Evolutionary conservation across 768 basidiomycete genomes (phyloP), one percentile per base, ranked within the genome.

Genomic region (Macrolepiota albuminosa): DNA sequence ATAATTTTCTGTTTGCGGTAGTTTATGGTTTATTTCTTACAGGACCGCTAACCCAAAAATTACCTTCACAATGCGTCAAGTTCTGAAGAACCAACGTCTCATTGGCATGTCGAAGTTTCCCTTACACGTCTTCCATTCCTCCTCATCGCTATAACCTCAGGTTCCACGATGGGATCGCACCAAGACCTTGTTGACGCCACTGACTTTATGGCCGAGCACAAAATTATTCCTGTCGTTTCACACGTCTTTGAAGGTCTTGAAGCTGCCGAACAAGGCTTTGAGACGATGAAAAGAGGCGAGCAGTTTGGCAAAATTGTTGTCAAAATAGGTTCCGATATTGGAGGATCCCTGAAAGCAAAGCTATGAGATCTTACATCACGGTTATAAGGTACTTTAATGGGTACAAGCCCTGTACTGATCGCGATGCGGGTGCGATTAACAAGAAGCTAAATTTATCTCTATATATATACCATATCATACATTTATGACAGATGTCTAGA

Each of bases 91-190:
- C 65, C 84, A 88, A 45, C 83, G 85, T 62, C 73, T 95, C 43
- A 76, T 91, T 36, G 92, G 91, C 91, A 46, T 46, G 78, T 69
- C 16, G 21, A 52, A 39, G 24, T 51, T 31, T 52, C 42, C 36
- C 24, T 21, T 21, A 11, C 21, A 9, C 16, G 16, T n/a, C 50
- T 60, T 21, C 47, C 43, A 34, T 51, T 31, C 13, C n/a, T 43
- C 46, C 39, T 48, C 31, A 60, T 49, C 53, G 24, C 54, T 18
- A 11, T 34, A 18, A 34, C 7, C 46, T 36, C 59, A 91, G 91
- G 91, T 39, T 89, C 89, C 1, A 91, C 87, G 31, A 91, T 94
- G 91, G 92, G 91, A 18, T 92, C 91, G 8, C 83, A 79, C 64
- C 78, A 83, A 57, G 91, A 94, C 72, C 78, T 94, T 59, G 70